phyloP scores from a whole-genome alignment of 2,329 filamentous ascomycete genomes.

The Exserohilum rostratum region DNA sequence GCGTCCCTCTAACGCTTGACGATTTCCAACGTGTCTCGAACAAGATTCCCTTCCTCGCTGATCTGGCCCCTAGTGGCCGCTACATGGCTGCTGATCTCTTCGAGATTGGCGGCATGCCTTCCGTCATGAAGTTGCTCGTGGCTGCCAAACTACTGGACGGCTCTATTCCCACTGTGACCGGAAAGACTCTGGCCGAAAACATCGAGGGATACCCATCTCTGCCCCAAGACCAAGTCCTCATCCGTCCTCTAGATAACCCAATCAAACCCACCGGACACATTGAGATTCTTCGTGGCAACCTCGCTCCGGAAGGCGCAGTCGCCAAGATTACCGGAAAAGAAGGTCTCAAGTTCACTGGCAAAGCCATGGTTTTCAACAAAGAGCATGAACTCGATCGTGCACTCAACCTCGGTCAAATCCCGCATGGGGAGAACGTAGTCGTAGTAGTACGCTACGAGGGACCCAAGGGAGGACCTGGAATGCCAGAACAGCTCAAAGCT shows the following conservation, averaged over 20 bases:
- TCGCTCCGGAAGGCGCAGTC: constrained; percentile 86
- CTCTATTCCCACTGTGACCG: constrained; percentile 79
- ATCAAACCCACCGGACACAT: constrained; percentile 89
- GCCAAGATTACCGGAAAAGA: constrained; percentile 98
- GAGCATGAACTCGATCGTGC: constrained; percentile 79
- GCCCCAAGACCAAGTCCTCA: constrained; percentile 79
- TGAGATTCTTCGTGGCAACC: constrained; percentile 84
- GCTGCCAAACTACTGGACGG: constrained; percentile 78
- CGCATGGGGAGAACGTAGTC: constrained; percentile 80
- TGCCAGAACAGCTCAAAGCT: constrained; percentile 93
- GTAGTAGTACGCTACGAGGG: constrained; percentile 93
- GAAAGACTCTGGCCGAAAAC: constrained; percentile 82
- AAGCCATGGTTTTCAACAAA: constrained; percentile 84
- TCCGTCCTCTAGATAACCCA: constrained; percentile 78
- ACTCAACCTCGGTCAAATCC: constrained; percentile 72
- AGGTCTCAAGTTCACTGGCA: constrained; percentile 79
- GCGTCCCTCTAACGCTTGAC: constrained; percentile 76
- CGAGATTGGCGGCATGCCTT: constrained; percentile 81
- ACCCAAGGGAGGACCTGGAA: constrained; percentile 89
- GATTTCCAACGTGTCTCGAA: constrained; percentile 82
- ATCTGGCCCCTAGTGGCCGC: constrained; percentile 81
- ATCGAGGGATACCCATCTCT: constrained; percentile 77
- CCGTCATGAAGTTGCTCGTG: constrained; percentile 84
- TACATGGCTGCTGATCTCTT: constrained; percentile 91
- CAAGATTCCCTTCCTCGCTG: constrained; percentile 84